These are phyloP conservation scores for Salix viminalis DNA, from an alignment of 345 rosid genomes.

Conservation along the genomic window DNA sequence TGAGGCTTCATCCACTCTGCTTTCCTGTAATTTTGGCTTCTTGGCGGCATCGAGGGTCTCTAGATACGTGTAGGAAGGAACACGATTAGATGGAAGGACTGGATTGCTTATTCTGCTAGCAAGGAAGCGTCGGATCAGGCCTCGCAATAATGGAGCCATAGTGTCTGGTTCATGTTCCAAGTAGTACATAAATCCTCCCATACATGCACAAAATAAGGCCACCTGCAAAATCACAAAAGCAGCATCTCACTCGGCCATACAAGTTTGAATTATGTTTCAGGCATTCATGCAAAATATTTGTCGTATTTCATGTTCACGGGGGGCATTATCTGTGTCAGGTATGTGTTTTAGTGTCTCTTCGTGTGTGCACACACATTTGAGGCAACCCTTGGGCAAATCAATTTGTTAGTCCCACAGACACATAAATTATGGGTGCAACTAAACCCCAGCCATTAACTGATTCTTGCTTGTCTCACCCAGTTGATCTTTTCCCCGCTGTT, in stretches of 20 bases:
- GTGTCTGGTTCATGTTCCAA: slow-evolving; percentile 93
- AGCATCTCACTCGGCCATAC: not conserved
- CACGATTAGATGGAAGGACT: slow-evolving; percentile 41
- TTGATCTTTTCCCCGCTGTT: not conserved
- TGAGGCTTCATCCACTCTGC: slow-evolving; percentile 43
- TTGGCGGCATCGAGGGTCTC: slow-evolving; percentile 61
- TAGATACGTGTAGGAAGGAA: slow-evolving; percentile 66
- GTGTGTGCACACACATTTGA: not conserved
- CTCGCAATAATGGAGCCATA: slow-evolving; percentile 89
- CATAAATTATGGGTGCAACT: not conserved
- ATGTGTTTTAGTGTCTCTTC: not conserved
- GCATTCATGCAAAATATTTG: not conserved
- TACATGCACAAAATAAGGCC: slow-evolving; percentile 86
- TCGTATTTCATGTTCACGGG: not conserved
- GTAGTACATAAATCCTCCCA: slow-evolving; percentile 99
- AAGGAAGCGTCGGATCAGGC: slow-evolving; percentile 87
- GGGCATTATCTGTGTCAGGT: not conserved
- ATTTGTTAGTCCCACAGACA: not conserved
- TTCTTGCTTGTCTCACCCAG: not conserved
- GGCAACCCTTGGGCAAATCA: not conserved
- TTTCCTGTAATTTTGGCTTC: slow-evolving; percentile 49
- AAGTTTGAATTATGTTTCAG: not conserved
- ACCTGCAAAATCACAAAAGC: slow-evolving; percentile 47
- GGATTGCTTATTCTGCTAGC: slow-evolving; percentile 94
- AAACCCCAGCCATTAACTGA: not conserved